phyloP scores from a whole-genome alignment of 75 land plant species.

The Cunninghamia lanceolata region DNA sequence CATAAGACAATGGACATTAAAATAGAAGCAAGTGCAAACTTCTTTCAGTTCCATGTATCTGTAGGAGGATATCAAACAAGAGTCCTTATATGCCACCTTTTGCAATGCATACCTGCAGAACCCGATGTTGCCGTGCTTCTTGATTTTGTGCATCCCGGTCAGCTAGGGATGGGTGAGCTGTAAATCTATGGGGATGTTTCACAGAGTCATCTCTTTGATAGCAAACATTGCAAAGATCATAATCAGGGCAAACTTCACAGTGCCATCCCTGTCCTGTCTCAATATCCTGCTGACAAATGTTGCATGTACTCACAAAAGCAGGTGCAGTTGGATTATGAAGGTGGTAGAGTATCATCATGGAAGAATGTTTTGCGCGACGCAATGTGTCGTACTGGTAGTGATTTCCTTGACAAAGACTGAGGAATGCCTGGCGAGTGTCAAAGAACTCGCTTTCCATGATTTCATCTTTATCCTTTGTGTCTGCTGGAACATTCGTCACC shows the following conservation, averaged over 20 bases:
- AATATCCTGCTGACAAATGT: constrained; percentile 41
- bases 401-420: constrained; percentile 68
- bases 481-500: constrained; percentile 33
- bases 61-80: not conserved
- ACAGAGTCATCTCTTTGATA: constrained; percentile 17
- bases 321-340: constrained; percentile 58
- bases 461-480: constrained; percentile 70
- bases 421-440: constrained; percentile 56
- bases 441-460: constrained; percentile 55
- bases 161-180: constrained; percentile 26
- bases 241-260: constrained; percentile 51
- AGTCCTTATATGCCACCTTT: not conserved
- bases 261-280: constrained; percentile 57
- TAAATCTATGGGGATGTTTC: constrained; percentile 38
- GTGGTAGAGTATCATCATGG: constrained; percentile 82
- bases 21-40: not conserved
- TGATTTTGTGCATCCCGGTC: constrained; percentile 51
- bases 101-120: constrained; percentile 31
- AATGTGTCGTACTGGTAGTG: constrained; percentile 81
- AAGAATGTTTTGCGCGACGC: constrained; percentile 83
- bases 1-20: not conserved
- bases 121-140: constrained; percentile 50
- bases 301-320: constrained; percentile 39
- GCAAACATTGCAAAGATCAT: constrained; percentile 48
- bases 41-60: too few relatives aligned